Evolutionary conservation across 2,329 filamentous ascomycete species (phyloP).

Genomic region (Zymoseptoria pseudotritici): DNA sequence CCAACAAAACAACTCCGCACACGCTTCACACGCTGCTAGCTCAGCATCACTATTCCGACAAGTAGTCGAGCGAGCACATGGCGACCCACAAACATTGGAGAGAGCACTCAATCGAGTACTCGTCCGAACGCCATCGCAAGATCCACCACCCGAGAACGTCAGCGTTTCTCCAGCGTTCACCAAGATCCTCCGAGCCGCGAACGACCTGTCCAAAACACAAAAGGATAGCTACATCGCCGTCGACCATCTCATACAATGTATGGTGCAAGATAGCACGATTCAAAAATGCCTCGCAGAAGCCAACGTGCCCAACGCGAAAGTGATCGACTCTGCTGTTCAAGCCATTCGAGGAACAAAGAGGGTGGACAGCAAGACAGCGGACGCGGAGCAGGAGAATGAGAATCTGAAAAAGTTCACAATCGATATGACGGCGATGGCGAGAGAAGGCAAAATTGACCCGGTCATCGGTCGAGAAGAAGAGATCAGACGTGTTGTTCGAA

Average conservation of each 20-base stretch:
- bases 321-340: conserved; percentile 83
- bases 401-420: conserved; percentile 98
- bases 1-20: conserved; percentile 57
- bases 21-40: conserved; percentile 56
- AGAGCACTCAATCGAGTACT: conserved; percentile 84
- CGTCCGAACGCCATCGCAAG: conserved; percentile 86
- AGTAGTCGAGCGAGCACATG: conserved; percentile 87
- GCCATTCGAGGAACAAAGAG: conserved; percentile 86
- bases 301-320: conserved; percentile 84
- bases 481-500: conserved; percentile 83
- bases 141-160: conserved; percentile 79
- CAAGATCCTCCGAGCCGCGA: conserved; percentile 73
- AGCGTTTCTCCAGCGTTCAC: conserved; percentile 75
- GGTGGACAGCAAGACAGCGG: conserved; percentile 93
- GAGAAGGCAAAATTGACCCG: conserved; percentile 95
- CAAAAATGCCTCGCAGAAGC: conserved; percentile 70
- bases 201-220: conserved; percentile 91
- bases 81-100: conserved; percentile 83
- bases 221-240: conserved; percentile 93
- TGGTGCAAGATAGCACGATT: conserved; percentile 71
- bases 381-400: conserved; percentile 86
- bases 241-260: conserved; percentile 82
- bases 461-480: conserved; percentile 97
- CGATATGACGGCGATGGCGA: conserved; percentile 93
- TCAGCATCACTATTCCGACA: conserved; percentile 80